Evolutionary conservation across 2,329 filamentous ascomycete species (phyloP), one percentile per base, ranked within the genome.

Genomic region (Diaporthe sp.): DNA sequence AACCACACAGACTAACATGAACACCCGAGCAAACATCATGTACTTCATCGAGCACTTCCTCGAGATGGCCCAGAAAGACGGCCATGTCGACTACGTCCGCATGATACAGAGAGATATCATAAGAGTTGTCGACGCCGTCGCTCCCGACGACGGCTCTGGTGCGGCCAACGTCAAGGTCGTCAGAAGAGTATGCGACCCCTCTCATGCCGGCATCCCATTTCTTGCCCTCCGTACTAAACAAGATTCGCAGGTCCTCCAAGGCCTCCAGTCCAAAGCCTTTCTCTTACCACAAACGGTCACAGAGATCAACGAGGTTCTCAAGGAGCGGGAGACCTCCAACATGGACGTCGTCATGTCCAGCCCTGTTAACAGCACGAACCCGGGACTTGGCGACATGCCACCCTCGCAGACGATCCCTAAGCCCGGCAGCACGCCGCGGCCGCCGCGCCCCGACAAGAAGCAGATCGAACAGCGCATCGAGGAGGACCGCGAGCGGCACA

Each of bases 31-130:
- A 76, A 99, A 99, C 83, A 98, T 99, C 84, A 98, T 99, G 94
- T 99, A 98, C 85, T 99, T 99, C 85, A 94, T 99, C 82, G 96
- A 98, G 82, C 94, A 96, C 79, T 94, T 99, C 79, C 94, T 97
- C 82, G 96, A 98, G 82, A 89, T 95, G 85, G 94, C 95, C 31
- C 90, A 91, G 77, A 94, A 92, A 79, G 94, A 95, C 79, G 91
- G 92, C 78, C 92, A 97, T 79, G 86, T 90, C 72, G 93, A 95
- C 77, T 99, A 98, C 82, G 92, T 98, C 39, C 92, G 94, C 71
- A 98, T 98, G 95, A 94, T 99, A 86, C 94, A 98, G 84, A 90
- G 96, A 62, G 97, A 99, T 82, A 98, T 99, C 55, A 89, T 97
- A 46, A 90, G 94, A 13, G 94, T 99, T 12, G 95, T 99, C 22